Base-by-base conservation (phyloP, 768 basidiomycete species). In the Lentinus tigrinus region DNA sequence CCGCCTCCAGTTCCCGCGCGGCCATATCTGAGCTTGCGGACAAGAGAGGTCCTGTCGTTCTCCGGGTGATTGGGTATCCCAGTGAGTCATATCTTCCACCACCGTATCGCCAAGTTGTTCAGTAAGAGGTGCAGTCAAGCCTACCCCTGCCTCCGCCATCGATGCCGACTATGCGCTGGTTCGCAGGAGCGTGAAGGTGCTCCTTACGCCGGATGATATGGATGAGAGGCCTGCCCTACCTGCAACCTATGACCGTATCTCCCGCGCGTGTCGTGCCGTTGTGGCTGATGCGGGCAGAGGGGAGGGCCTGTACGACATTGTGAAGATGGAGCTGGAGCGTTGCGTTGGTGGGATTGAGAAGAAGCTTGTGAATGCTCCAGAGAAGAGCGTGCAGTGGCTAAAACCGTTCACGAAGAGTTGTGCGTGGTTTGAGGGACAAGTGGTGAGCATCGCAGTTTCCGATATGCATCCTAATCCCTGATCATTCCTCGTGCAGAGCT, bases 301-400 rank as follows among this genome's bases (percentile, higher is more conserved):
- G 0, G 80, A 84, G 40, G 77, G 75, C 1, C 69, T 94, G 3
- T 87, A 89, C 61, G 77, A 81, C 38, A 75, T 70, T 34, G 64
- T 93, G 49, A 78, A 76, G 69, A 69, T 81, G 21, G 85, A 89
- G 64, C 69, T 93, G 38, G 84, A 91, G 63, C 75, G 76, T 48
- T 83, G 80, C 36, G 76, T 82, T 24, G 67, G 68, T 9, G 69
- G 69, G 8, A 56, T 88, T 8, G 73, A 74, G 17, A 69, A 56
- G 4, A 70, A 70, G 1, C 79, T 91, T 13, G 47, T 54, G 4
- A 61, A 64, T 0, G 66, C 66, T 23, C 13, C 42, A 19, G 62
- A 5, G 61, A 67, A 26, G 27, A 44, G 36, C 44, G 76, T 82
- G 26, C 70, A 72, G 0, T 93, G 90, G 87, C 69, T 92, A 3